A percentile compares a stretch with the other conserved stretches of the same genome.
phyloP scores from a whole-genome alignment of 164 flowering plant species.

The Macadamia tetraphylla region DNA sequence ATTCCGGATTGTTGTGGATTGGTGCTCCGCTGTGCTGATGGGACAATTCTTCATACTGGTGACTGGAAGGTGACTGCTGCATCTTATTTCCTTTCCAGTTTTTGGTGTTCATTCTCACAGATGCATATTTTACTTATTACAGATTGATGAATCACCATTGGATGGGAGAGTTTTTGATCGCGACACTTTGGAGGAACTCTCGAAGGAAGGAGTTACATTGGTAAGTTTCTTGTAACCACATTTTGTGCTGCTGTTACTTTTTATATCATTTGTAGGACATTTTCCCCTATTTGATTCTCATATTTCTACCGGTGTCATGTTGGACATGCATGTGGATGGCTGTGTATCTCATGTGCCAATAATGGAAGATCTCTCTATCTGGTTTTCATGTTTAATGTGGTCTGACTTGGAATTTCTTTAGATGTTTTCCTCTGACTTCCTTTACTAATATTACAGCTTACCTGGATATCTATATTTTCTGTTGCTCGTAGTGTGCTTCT shows the following conservation, averaged over 20 bases:
- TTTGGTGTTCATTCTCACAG: neutral
- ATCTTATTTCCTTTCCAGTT: neutral
- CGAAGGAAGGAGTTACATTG: constrained; percentile 97
- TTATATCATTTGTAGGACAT: too few relatives aligned
- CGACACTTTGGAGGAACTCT: constrained; percentile 76
- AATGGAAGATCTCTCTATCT: too few relatives aligned
- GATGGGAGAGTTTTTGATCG: constrained; percentile 95
- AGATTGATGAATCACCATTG: constrained; percentile 97
- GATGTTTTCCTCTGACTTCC: neutral
- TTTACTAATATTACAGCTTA: neutral
- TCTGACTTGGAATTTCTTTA: too few relatives aligned
- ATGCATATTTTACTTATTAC: constrained; percentile 10
- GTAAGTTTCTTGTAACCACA: constrained; percentile 35
- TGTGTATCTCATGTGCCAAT: too few relatives aligned
- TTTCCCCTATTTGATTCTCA: too few relatives aligned
- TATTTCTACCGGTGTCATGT: too few relatives aligned
- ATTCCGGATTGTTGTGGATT: constrained; percentile 98
- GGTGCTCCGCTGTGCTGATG: constrained; percentile 93
- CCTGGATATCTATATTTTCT: too few relatives aligned
- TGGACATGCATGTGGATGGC: neutral
- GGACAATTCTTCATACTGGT: constrained; percentile 97
- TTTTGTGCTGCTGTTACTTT: neutral
- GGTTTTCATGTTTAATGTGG: too few relatives aligned
- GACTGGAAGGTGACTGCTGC: constrained; percentile 82
- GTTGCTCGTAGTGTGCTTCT: too few relatives aligned